Percentiles rank a stretch among this genome's conserved stretches.
These are phyloP conservation scores for Haematococcus lacustris DNA, from an alignment of 139 green algal species.

Conservation along the genomic window DNA sequence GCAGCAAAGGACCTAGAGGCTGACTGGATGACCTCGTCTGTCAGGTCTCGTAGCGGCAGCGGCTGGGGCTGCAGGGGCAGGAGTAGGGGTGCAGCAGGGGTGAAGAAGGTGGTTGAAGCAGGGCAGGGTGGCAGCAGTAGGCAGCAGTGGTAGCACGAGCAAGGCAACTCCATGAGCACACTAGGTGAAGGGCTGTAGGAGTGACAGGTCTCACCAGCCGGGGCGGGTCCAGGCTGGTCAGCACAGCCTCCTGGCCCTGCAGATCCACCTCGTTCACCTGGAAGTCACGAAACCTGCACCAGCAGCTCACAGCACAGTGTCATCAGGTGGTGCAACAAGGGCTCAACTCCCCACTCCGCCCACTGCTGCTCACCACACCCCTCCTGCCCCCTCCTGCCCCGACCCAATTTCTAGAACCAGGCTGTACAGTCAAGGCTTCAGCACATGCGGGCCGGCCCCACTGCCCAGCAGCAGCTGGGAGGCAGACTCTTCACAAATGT, in stretches of 20 bases:
- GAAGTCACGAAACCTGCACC: conserved; percentile 73
- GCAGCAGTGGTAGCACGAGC: too few relatives aligned
- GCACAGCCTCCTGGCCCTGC: conserved; percentile 40
- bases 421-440: background rate
- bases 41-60: background rate
- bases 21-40: background rate
- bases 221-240: conserved; percentile 30
- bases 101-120: too few relatives aligned
- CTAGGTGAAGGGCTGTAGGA: background rate
- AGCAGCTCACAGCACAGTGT: background rate
- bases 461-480: background rate
- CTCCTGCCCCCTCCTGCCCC: background rate
- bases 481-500: too few relatives aligned
- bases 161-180: background rate
- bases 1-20: conserved; percentile 5
- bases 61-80: conserved; percentile 1
- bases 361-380: background rate
- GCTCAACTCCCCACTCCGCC: background rate
- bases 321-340: background rate
- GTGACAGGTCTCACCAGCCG: background rate
- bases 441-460: background rate
- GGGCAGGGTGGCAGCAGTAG: too few relatives aligned
- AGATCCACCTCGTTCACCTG: conserved; percentile 71
- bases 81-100: too few relatives aligned
- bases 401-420: background rate